Conservation (phyloP, 2,329 filamentous ascomycete species). For the Ilyonectria mors-panacis region DNA sequence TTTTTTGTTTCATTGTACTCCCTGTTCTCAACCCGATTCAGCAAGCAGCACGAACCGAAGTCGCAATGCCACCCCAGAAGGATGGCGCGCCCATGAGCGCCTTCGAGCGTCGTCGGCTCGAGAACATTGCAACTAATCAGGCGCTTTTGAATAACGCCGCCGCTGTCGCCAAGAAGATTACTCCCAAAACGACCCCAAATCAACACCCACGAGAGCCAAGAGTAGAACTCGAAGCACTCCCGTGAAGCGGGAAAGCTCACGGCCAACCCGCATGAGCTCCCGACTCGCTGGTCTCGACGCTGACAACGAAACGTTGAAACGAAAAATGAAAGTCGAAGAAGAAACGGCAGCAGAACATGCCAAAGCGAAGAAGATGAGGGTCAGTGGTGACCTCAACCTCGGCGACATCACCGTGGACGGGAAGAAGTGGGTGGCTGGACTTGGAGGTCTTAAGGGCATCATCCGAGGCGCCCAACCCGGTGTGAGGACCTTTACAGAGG, state of each 20-base stretch:
- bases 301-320: slow-evolving; percentile 63
- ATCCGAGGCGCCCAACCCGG: slow-evolving; percentile 82
- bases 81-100: slow-evolving; percentile 75
- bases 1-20: not conserved
- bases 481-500: slow-evolving; percentile 86
- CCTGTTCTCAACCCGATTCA: not conserved
- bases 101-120: slow-evolving; percentile 87
- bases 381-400: slow-evolving; percentile 75
- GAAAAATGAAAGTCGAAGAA: slow-evolving; percentile 66
- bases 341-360: slow-evolving; percentile 58
- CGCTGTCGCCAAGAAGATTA: slow-evolving; percentile 77
- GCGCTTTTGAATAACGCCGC: slow-evolving; percentile 84
- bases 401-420: slow-evolving; percentile 86
- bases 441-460: slow-evolving; percentile 74
- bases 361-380: slow-evolving; percentile 71
- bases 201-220: slow-evolving; percentile 55
- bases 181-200: slow-evolving; percentile 69
- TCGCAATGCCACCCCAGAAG: slow-evolving; percentile 62
- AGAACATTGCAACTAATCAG: slow-evolving; percentile 90
- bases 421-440: slow-evolving; percentile 78
- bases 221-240: slow-evolving; percentile 55
- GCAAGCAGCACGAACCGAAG: not conserved
- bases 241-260: slow-evolving; percentile 62
- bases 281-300: slow-evolving; percentile 70
- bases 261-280: slow-evolving; percentile 71